These are phyloP conservation scores for Kuraishia capsulata DNA, from an alignment of 805 yeast species.

Conservation along the genomic window DNA sequence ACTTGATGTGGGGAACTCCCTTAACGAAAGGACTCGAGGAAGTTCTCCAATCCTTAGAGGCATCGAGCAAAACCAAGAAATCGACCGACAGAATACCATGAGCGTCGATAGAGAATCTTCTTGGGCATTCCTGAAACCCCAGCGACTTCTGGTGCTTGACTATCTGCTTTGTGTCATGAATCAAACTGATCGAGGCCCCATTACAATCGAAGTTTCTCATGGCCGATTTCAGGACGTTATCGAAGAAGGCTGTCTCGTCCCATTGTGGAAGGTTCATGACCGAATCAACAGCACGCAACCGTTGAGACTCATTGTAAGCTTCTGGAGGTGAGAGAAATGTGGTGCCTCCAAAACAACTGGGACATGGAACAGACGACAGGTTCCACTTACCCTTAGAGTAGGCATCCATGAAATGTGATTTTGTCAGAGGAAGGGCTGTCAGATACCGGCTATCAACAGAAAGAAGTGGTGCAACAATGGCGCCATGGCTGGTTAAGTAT, in stretches of 20 bases:
- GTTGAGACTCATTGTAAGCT: constrained; percentile 35
- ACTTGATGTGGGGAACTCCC: constrained; percentile 48
- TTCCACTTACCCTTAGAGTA: constrained; percentile 51
- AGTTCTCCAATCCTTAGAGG: constrained; percentile 66
- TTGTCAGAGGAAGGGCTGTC: constrained; percentile 29
- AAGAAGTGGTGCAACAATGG: not conserved
- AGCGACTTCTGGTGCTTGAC: constrained; percentile 41
- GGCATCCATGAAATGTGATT: constrained; percentile 44
- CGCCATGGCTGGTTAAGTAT: not conserved
- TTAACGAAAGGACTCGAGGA: constrained; percentile 52
- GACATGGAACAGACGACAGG: constrained; percentile 44
- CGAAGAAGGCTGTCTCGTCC: constrained; percentile 32
- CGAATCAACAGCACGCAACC: constrained; percentile 33
- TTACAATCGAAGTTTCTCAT: constrained; percentile 31
- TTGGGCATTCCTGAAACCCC: constrained; percentile 39
- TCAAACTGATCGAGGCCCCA: constrained; percentile 53
- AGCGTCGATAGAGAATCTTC: constrained; percentile 54
- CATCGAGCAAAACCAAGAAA: constrained; percentile 46
- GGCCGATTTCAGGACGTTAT: constrained; percentile 26
- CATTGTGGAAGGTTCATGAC: constrained; percentile 37
- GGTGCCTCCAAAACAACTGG: constrained; percentile 36
- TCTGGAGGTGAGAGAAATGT: constrained; percentile 55
- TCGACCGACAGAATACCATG: constrained; percentile 57
- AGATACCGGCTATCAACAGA: not conserved
- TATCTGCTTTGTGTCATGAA: constrained; percentile 37